Evolutionary conservation across 257 asterid genomes (phyloP).

Genomic region (Solanum pinnatisectum): DNA sequence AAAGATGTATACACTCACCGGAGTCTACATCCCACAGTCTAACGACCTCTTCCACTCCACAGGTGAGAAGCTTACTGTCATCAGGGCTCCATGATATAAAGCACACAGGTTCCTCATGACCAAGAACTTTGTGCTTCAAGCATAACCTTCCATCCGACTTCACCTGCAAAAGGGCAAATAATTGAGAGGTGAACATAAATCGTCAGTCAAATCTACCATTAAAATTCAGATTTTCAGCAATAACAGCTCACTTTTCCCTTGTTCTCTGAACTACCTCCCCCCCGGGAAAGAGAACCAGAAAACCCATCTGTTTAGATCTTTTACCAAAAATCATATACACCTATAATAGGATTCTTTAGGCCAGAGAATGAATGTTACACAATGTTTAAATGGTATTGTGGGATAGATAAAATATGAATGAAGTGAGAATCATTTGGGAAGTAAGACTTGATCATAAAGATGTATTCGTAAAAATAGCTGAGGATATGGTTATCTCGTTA

Average conservation of each 20-base stretch:
- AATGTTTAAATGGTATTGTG: neutral
- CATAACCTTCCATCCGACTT: slow-evolving; percentile 35
- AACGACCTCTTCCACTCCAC: slow-evolving; percentile 82
- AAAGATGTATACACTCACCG: slow-evolving; percentile 64
- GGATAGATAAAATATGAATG: neutral
- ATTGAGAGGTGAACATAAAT: neutral
- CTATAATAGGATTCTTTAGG: neutral
- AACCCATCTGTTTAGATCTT: neutral
- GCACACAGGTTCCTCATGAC: slow-evolving; percentile 69
- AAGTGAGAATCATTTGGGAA: neutral
- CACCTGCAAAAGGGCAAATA: slow-evolving; percentile 32
- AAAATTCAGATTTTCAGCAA: neutral
- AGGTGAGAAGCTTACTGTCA: slow-evolving; percentile 66
- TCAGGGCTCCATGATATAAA: slow-evolving; percentile 80
- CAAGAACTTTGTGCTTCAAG: slow-evolving; percentile 40
- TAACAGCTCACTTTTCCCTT: neutral
- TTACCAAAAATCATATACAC: neutral
- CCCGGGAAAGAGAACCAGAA: neutral
- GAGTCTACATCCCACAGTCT: slow-evolving; percentile 71
- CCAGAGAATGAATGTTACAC: neutral
- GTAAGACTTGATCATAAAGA: neutral
- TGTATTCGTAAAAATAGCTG: neutral
- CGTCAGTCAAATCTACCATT: neutral
- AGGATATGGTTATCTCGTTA: neutral
- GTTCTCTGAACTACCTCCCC: neutral